phyloP scores from a whole-genome alignment of 805 yeast genomes.

The Cyberlindnera veronae region DNA sequence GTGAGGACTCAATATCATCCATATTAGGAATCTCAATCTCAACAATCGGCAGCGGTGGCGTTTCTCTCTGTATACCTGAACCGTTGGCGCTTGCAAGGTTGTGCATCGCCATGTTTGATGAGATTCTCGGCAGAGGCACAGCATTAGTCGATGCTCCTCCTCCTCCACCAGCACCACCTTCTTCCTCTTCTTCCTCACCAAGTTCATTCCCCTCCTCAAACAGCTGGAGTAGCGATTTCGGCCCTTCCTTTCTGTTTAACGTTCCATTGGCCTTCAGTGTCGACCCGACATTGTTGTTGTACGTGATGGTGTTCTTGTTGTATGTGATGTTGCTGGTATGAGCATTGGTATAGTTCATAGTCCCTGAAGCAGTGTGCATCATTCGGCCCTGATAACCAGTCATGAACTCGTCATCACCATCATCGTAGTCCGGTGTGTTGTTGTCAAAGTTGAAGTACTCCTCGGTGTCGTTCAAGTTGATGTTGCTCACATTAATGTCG shows the following conservation, averaged over 20 bases:
- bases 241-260: slow-evolving; percentile 49
- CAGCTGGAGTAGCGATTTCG: slow-evolving; percentile 65
- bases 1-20: slow-evolving; percentile 36
- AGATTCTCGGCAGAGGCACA: slow-evolving; percentile 21
- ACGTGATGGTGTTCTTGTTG: slow-evolving; percentile 31
- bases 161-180: neutral
- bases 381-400: slow-evolving; percentile 24
- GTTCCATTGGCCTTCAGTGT: slow-evolving; percentile 27
- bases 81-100: too few relatives aligned
- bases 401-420: slow-evolving; percentile 29
- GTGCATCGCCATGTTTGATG: slow-evolving; percentile 22
- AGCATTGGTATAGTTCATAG: slow-evolving; percentile 21
- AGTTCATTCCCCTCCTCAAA: slow-evolving; percentile 52
- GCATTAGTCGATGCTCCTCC: too few relatives aligned
- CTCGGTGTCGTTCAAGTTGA: slow-evolving; percentile 23
- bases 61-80: too few relatives aligned
- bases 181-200: slow-evolving; percentile 25
- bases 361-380: slow-evolving; percentile 12
- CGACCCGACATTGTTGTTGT: slow-evolving; percentile 23
- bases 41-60: too few relatives aligned
- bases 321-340: slow-evolving; percentile 21
- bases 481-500: slow-evolving; percentile 48
- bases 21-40: slow-evolving; percentile 69
- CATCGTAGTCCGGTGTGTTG: slow-evolving; percentile 25
- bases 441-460: slow-evolving; percentile 25